Evolutionary conservation across 768 basidiomycete genomes (phyloP), one percentile per base, ranked within the genome.

Genomic region (Tulasnella sp.): DNA sequence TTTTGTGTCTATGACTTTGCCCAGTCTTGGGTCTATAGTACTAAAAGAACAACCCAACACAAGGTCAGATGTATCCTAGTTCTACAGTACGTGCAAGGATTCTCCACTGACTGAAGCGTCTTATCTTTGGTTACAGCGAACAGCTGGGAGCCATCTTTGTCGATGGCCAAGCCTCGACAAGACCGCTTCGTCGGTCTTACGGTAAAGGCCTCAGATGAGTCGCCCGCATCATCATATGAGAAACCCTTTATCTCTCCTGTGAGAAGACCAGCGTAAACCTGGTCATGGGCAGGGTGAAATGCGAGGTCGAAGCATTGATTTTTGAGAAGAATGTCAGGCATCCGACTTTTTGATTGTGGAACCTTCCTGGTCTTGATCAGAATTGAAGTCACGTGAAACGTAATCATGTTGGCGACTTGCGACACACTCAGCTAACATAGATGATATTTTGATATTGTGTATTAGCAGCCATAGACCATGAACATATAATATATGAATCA

Each of bases 231-330:
- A 60, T 83, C 77, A 63, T 91, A 95, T 3, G 71, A 62, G 63
- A 82, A 90, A 0, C 86, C 86, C 54, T 83, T 86, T 58, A 95
- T 69, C 41, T 83, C 72, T 8, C 92, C 92, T 0, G 84, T 82
- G 13, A 96, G 69, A 2, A 93, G 77, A 4, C 77, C 83, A 0
- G 77, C 70, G 64, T 83, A 91, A 3, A 91, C 76, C n/a, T 78
- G 71, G 1, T 79, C 67, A 42, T 74, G 60, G 4, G 70, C 71
- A 0, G 92, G 90, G 59, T 93, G 89, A 60, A 95, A 96, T 1
- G 73, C 76, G 35, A 95, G 69, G 68, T 93, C 92, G 66, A 93
- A 95, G 25, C 91, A 77, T 64, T 93, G 85, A 6, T 78, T 75
- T 42, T 77, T 78, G 39, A 82, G 72, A 19, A 72, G 69, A 44